phyloP scores from a whole-genome alignment of 169 alveolate species.

The Plasmodium chabaudi region DNA sequence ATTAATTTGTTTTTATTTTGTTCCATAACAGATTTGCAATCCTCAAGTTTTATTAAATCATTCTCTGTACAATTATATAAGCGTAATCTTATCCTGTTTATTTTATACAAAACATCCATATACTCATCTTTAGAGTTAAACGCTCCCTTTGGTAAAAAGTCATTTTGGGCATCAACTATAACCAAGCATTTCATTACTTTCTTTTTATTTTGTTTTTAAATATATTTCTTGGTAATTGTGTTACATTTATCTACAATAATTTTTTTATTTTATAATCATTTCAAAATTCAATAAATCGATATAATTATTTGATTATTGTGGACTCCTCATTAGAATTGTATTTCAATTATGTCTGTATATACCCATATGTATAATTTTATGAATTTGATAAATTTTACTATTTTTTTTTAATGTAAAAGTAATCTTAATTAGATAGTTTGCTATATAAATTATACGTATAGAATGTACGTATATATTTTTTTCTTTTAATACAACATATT shows the following conservation, averaged over 20 bases:
- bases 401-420: too few relatives aligned
- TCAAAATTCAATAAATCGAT: too few relatives aligned
- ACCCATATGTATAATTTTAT: too few relatives aligned
- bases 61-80: slow-evolving; percentile 30
- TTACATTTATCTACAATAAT: background rate
- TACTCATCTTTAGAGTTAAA: slow-evolving; percentile 48
- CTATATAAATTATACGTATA: too few relatives aligned
- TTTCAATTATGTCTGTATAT: too few relatives aligned
- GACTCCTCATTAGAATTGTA: too few relatives aligned
- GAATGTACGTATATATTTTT: too few relatives aligned
- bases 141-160: slow-evolving; percentile 63
- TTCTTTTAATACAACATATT: too few relatives aligned
- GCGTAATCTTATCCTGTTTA: slow-evolving; percentile 41
- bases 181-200: slow-evolving; percentile 52
- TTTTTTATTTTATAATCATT: too few relatives aligned
- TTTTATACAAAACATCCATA: slow-evolving; percentile 34
- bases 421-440: too few relatives aligned
- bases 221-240: background rate
- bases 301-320: too few relatives aligned
- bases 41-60: slow-evolving; percentile 27
- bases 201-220: background rate
- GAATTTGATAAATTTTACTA: too few relatives aligned
- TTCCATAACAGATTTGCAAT: slow-evolving; percentile 25
- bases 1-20: background rate
- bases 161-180: slow-evolving; percentile 73